Evolutionary conservation across 2,329 filamentous ascomycete species (phyloP), one percentile per base, ranked within the genome.

Genomic region (Fusarium phyllophilum): DNA sequence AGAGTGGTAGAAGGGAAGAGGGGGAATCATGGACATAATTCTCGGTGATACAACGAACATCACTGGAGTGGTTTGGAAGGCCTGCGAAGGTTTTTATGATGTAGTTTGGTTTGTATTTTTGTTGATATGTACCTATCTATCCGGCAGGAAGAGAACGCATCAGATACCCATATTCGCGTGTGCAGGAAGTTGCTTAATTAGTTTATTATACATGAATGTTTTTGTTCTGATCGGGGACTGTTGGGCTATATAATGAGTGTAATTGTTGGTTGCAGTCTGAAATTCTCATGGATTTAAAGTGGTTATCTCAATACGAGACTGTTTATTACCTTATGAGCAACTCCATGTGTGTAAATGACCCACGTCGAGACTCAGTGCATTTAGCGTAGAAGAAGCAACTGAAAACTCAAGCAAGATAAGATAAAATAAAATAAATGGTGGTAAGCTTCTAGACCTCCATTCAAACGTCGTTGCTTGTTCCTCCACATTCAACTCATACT

Each of bases 131-230:
- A 41, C 69, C 34, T 55, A 55, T 55, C 62, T 75, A 65, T 74
- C 70, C 72, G 62, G 74, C 58, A 73, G 69, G 69, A 73, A 70
- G 77, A 70, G 63, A 75, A 68, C 70, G 76, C 77, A 79, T 76
- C 71, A 77, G 77, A 79, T 79, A 79, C 78, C 78, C 78, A 77
- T 72, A 65, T 72, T 73, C 70, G 71, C 75, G 66, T 57, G 68
- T 56, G 55, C 54, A 78, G 71, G 68, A 74, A 67, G 54, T 64
- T 66, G 60, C 68, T 72, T 72, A 57, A 42, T 64, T 68, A 58
- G 71, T 70, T 68, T 48, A 52, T 74, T 67, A 51, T 62, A 68
- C 51, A 56, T n/a, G 34, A 36, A 49, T 33, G 48, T 41, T 34
- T 46, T 59, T 31, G 26, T 34, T 42, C 48, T 52, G 33, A 54